phyloP scores from a whole-genome alignment of 345 rosid species.

The Eucalyptus sideroxylon region DNA sequence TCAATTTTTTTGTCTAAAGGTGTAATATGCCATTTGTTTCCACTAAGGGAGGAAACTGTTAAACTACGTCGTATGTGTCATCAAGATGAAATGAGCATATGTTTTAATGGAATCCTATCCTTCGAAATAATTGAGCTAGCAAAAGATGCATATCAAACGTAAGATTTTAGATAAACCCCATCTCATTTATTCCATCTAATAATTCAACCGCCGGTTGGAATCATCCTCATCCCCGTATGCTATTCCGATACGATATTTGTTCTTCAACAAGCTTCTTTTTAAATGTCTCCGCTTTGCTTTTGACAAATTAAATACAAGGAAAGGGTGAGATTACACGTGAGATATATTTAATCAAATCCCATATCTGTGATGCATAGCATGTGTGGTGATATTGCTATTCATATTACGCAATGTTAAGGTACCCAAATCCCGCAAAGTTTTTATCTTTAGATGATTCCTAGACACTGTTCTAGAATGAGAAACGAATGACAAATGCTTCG shows the following conservation, averaged over 20 bases:
- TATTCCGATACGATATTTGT: background rate
- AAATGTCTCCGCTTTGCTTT: background rate
- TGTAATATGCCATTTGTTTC: conserved; percentile 7
- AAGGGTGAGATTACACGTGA: background rate
- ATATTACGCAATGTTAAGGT: background rate
- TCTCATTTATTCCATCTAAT: background rate
- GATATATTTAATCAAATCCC: background rate
- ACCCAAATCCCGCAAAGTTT: background rate
- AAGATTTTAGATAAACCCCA: background rate
- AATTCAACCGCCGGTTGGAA: background rate
- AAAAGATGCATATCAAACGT: background rate
- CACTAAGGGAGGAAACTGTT: background rate
- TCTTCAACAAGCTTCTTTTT: background rate
- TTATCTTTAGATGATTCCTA: background rate
- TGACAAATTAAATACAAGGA: background rate
- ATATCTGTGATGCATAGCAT: background rate
- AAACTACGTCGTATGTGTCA: background rate
- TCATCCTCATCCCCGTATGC: background rate
- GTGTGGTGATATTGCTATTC: background rate
- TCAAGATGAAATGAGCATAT: background rate
- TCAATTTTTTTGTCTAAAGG: background rate
- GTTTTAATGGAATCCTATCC: conserved; percentile 7
- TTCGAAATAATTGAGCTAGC: conserved; percentile 6
- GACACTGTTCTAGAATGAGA: background rate
- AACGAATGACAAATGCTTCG: background rate